Conservation (phyloP, 2,329 filamentous ascomycete species). For the Penicillium vulpinum region DNA sequence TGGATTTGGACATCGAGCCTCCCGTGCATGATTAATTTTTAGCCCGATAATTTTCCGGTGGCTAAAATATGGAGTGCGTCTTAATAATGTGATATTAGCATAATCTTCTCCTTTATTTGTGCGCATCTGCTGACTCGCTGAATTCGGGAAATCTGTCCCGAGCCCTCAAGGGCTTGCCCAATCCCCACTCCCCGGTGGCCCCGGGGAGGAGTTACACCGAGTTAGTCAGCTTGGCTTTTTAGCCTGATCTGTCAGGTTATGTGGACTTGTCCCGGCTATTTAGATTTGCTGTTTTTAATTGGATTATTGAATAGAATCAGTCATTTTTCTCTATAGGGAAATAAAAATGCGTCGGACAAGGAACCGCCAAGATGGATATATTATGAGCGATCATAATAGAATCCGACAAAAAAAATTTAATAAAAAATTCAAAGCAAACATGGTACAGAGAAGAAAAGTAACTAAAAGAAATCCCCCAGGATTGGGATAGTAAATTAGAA, state of each 20-base stretch:
- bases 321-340: background rate
- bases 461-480: background rate
- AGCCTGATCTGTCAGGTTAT: background rate
- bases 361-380: background rate
- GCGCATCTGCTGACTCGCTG: background rate
- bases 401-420: too few relatives aligned
- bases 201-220: background rate
- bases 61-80: background rate
- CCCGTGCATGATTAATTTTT: slow-evolving; percentile 5
- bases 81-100: background rate
- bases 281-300: background rate
- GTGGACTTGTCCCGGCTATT: background rate
- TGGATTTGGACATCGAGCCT: slow-evolving; percentile 1
- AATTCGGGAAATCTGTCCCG: background rate
- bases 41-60: slow-evolving; percentile 1
- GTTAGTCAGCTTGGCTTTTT: background rate
- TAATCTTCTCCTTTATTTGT: background rate
- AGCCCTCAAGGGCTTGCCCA: too few relatives aligned
- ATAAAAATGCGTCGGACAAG: background rate
- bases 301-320: background rate
- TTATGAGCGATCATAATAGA: slow-evolving; percentile 8
- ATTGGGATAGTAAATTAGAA: background rate
- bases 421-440: background rate
- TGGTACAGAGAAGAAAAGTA: background rate
- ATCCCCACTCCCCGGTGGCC: background rate